Conservation (phyloP, 345 rosid species). For the Rhizophora apiculata region DNA sequence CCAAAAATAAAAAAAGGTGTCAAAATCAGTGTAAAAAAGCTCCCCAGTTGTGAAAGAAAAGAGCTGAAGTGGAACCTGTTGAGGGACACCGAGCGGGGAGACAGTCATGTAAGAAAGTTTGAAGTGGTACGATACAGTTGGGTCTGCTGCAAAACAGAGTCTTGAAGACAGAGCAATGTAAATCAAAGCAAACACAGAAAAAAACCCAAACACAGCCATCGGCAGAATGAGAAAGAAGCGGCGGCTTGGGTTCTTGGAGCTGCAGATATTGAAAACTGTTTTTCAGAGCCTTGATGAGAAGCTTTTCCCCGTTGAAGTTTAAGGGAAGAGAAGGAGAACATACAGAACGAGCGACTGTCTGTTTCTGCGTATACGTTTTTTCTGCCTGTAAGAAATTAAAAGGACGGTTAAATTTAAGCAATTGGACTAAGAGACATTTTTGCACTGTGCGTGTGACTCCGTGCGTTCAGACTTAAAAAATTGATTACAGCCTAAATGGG, state of each 20-base stretch:
- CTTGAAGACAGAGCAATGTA: conserved; percentile 41
- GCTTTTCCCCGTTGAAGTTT: too few relatives aligned
- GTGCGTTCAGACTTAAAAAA: not conserved
- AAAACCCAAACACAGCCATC: conserved; percentile 10
- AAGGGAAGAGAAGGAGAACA: not conserved
- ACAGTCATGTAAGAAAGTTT: conserved; percentile 60
- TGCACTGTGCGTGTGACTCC: too few relatives aligned
- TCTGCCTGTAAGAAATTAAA: too few relatives aligned
- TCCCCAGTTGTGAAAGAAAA: not conserved
- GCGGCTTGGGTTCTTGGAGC: not conserved
- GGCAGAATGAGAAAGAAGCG: not conserved
- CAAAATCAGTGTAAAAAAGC: not conserved
- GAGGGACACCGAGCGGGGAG: conserved; percentile 87
- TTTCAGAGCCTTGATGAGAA: not conserved
- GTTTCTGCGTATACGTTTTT: not conserved
- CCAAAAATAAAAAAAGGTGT: not conserved
- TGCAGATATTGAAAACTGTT: not conserved
- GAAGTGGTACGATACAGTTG: conserved; percentile 47
- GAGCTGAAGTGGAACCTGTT: conserved; percentile 45
- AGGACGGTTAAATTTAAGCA: too few relatives aligned
- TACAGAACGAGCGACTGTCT: not conserved
- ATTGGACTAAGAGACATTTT: too few relatives aligned
- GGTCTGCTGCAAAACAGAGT: conserved; percentile 58
- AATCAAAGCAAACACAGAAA: conserved; percentile 24
- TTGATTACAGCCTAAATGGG: not conserved